Conservation (phyloP, 768 basidiomycete species). For the Floccularia luteovirens region DNA sequence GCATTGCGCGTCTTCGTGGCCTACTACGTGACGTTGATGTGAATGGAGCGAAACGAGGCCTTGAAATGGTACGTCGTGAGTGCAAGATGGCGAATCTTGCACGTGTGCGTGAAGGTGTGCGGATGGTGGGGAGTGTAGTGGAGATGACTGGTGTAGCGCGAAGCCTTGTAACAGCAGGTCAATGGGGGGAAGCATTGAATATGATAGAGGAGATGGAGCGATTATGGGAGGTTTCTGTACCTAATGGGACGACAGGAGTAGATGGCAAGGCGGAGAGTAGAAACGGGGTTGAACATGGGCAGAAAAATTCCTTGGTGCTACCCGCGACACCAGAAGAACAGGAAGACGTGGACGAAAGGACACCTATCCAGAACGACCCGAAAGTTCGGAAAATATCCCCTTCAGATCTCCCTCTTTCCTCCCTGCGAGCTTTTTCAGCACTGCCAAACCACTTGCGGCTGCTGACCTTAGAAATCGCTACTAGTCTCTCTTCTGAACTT, state of each 20-base stretch:
- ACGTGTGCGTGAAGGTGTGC: slow-evolving; percentile 52
- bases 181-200: slow-evolving; percentile 81
- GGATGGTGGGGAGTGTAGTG: slow-evolving; percentile 59
- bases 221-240: slow-evolving; percentile 48
- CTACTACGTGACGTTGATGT: slow-evolving; percentile 73
- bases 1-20: slow-evolving; percentile 64
- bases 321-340: slow-evolving; percentile 31
- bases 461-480: slow-evolving; percentile 68
- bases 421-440: slow-evolving; percentile 63
- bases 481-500: slow-evolving; percentile 71
- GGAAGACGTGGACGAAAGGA: slow-evolving; percentile 12
- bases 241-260: slow-evolving; percentile 3
- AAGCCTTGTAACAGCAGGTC: slow-evolving; percentile 71
- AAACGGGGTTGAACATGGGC: slow-evolving; percentile 12
- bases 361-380: slow-evolving; percentile 1
- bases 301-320: slow-evolving; percentile 20
- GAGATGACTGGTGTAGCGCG: slow-evolving; percentile 72
- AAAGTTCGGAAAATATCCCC: slow-evolving; percentile 8
- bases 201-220: slow-evolving; percentile 62
- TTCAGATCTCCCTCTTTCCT: slow-evolving; percentile 48
- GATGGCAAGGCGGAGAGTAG: slow-evolving; percentile 7
- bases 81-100: slow-evolving; percentile 53
- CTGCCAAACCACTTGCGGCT: slow-evolving; percentile 68
- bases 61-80: slow-evolving; percentile 66
- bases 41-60: slow-evolving; percentile 69